Evolutionary conservation across 345 rosid species (phyloP).

Genomic region (Hirschfeldia incana): DNA sequence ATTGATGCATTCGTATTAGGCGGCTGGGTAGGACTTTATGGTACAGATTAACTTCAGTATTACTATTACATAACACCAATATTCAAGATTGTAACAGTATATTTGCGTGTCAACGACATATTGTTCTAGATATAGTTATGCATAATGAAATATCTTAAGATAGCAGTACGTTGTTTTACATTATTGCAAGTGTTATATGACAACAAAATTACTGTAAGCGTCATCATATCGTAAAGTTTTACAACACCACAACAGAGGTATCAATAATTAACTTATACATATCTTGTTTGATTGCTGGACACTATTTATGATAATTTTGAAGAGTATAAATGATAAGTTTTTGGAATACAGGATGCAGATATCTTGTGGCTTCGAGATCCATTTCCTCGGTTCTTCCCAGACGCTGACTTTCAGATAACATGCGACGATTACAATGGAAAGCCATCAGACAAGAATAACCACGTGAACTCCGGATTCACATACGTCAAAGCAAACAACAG

Average conservation of each 20-base stretch:
- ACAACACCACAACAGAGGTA: background rate
- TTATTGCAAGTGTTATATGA: background rate
- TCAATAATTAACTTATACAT: background rate
- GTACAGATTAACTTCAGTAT: background rate
- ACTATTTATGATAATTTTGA: background rate
- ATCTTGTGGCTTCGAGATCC: slow-evolving; percentile 78
- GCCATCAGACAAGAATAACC: slow-evolving; percentile 43
- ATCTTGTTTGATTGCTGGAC: background rate
- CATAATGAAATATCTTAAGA: background rate
- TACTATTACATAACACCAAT: background rate
- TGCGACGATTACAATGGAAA: slow-evolving; percentile 57
- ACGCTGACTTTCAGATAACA: slow-evolving; percentile 75
- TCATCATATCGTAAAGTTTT: background rate
- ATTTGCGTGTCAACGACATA: background rate
- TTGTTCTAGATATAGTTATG: background rate
- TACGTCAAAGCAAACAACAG: slow-evolving; percentile 56
- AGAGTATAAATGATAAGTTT: background rate
- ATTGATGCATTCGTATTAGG: background rate
- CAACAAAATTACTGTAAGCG: background rate
- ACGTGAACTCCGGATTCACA: slow-evolving; percentile 71
- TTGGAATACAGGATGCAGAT: slow-evolving; percentile 63
- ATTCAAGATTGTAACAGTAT: slow-evolving; percentile 3
- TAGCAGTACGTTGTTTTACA: background rate
- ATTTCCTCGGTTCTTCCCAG: slow-evolving; percentile 54
- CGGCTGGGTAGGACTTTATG: background rate